Conservation (phyloP, 2,329 filamentous ascomycete genomes). For the Fusarium nurragi region DNA sequence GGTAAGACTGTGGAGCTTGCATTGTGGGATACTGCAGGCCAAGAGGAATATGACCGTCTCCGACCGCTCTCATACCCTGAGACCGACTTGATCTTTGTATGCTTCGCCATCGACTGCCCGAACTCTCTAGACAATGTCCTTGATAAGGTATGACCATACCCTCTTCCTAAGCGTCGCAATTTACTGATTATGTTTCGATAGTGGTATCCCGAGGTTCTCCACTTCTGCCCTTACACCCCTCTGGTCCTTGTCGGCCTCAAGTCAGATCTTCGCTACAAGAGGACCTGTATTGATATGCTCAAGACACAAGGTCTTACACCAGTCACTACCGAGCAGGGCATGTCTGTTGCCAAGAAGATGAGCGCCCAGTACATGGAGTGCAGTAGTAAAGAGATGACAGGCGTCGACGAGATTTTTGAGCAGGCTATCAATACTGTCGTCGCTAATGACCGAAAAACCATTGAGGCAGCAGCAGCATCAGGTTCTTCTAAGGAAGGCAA, state of each 20-base stretch:
- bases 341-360: constrained; percentile 91
- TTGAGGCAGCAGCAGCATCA: constrained; percentile 58
- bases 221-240: constrained; percentile 98
- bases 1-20: constrained; percentile 97
- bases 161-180: background rate
- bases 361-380: constrained; percentile 96
- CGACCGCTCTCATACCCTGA: constrained; percentile 97
- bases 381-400: constrained; percentile 96
- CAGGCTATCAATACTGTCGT: constrained; percentile 90
- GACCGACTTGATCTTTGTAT: constrained; percentile 97
- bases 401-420: constrained; percentile 97
- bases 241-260: constrained; percentile 96
- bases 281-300: constrained; percentile 97
- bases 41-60: constrained; percentile 97
- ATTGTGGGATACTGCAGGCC: constrained; percentile 97
- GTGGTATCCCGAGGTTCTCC: constrained; percentile 99
- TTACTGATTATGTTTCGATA: constrained; percentile 51
- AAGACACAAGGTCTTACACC: constrained; percentile 97
- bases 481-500: constrained; percentile 52
- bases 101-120: constrained; percentile 98
- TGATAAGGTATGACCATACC: constrained; percentile 78
- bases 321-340: constrained; percentile 90
- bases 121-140: constrained; percentile 98
- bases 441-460: constrained; percentile 76
- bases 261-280: constrained; percentile 94